These are phyloP conservation scores for Cyclospora cayetanensis DNA, from an alignment of 169 alveolate genomes.

Conservation along the genomic window DNA sequence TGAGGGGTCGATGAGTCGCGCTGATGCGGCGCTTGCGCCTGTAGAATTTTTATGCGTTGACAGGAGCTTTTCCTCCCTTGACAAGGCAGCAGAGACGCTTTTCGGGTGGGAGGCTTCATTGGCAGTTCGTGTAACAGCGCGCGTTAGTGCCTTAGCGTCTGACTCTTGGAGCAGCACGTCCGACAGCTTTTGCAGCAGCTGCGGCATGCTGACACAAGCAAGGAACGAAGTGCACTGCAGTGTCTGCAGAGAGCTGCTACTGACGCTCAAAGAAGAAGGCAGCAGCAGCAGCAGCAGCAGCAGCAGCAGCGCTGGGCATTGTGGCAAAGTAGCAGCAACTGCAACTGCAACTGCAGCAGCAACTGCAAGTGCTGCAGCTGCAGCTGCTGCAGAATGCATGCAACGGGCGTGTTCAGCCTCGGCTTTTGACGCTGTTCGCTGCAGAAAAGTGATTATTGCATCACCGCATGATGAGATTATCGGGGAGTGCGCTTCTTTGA, in stretches of 20 bases:
- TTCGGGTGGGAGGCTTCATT: constrained; percentile 31
- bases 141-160: background rate
- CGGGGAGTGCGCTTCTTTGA: background rate
- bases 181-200: background rate
- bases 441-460: background rate
- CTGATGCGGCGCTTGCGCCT: background rate
- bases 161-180: background rate
- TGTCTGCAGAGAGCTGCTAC: constrained; percentile 35
- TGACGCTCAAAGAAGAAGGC: constrained; percentile 1
- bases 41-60: background rate
- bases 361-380: constrained; percentile 10
- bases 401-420: background rate
- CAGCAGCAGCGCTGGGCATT: too few relatives aligned
- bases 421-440: background rate
- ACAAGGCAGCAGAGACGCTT: constrained; percentile 6
- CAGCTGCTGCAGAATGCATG: constrained; percentile 46
- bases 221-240: background rate
- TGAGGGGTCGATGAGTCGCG: too few relatives aligned
- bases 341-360: constrained; percentile 28
- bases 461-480: constrained; percentile 35
- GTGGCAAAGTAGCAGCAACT: background rate
- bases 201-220: background rate
- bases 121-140: background rate
- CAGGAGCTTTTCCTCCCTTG: constrained; percentile 20
- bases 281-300: constrained; percentile 19